Conservation (phyloP, 805 yeast genomes). For the Kregervanrija fluxuum region DNA sequence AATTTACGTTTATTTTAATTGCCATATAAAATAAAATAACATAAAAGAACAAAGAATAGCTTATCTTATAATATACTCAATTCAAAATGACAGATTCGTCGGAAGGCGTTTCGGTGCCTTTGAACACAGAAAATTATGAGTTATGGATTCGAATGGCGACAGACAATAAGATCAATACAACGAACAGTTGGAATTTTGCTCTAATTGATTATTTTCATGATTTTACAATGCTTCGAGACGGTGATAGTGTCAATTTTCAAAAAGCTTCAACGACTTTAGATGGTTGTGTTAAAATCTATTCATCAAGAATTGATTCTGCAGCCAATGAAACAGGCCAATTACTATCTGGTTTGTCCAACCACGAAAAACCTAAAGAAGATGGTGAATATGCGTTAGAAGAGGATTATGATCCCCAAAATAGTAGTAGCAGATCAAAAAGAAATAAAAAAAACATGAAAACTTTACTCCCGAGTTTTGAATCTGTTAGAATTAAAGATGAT, state of each 20-base stretch:
- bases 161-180: conserved; percentile 74
- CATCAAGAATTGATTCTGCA: conserved; percentile 86
- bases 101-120: conserved; percentile 10
- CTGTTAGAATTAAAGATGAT: conserved; percentile 35
- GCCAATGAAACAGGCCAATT: conserved; percentile 85
- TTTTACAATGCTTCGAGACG: conserved; percentile 63
- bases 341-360: conserved; percentile 31
- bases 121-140: conserved; percentile 48
- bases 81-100: no score
- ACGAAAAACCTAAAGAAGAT: conserved; percentile 16
- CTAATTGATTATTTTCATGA: conserved; percentile 89
- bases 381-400: conserved; percentile 10
- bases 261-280: conserved; percentile 87
- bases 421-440: conserved; percentile 13
- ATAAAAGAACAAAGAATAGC: neutral
- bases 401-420: conserved; percentile 15
- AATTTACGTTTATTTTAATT: neutral
- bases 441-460: conserved; percentile 7
- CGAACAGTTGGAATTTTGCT: conserved; percentile 87
- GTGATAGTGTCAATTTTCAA: conserved; percentile 80
- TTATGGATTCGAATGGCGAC: conserved; percentile 80
- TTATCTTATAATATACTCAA: neutral
- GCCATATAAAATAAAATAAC: neutral
- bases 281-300: conserved; percentile 90
- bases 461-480: conserved; percentile 24